Conservation (phyloP, 164 flowering plant genomes). For the Euptelea pleiosperma region DNA sequence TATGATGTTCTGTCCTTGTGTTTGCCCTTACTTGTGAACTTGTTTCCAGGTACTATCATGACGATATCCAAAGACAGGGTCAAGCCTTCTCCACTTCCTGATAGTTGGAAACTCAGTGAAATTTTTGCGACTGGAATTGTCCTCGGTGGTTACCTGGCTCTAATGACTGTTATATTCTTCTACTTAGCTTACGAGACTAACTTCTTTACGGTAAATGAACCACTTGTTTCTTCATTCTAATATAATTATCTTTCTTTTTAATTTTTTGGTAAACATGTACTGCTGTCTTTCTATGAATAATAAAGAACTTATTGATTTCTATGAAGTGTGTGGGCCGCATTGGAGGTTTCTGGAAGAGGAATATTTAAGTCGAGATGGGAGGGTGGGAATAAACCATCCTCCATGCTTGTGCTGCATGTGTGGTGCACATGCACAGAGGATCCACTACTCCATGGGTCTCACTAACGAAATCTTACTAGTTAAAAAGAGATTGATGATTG, state of each 20-base stretch:
- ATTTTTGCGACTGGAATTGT: constrained; percentile 63
- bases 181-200: constrained; percentile 38
- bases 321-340: too few species aligned
- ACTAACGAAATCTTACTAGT: too few species aligned
- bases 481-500: too few species aligned
- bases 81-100: constrained; percentile 66
- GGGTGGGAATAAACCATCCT: too few species aligned
- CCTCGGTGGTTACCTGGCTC: constrained; percentile 53
- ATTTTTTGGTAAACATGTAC: too few species aligned
- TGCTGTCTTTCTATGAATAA: too few species aligned
- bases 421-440: too few species aligned
- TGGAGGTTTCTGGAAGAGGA: too few species aligned
- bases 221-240: not conserved
- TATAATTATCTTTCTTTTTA: not conserved
- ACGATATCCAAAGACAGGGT: constrained; percentile 75
- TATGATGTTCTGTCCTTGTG: not conserved
- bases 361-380: too few species aligned
- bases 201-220: constrained; percentile 43
- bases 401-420: too few species aligned
- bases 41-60: constrained; percentile 60
- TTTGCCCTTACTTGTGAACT: constrained; percentile 1
- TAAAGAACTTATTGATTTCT: too few species aligned
- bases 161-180: constrained; percentile 60
- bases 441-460: too few species aligned
- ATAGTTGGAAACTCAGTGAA: constrained; percentile 67